Base-by-base conservation (phyloP, 2,329 filamentous ascomycete species). In the Hypoxylon sp. region DNA sequence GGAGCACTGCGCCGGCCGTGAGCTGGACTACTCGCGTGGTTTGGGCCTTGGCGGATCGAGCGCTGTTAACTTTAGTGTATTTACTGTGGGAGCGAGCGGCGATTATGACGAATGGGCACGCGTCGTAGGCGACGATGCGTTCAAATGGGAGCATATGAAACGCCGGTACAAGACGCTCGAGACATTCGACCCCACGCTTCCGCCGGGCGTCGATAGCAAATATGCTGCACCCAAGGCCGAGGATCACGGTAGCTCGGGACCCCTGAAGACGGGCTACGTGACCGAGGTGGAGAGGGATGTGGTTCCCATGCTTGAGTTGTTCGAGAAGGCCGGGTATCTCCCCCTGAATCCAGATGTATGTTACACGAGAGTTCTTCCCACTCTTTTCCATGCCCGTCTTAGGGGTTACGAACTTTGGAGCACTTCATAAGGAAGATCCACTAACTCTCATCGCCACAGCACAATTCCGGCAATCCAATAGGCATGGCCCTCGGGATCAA, bases 71-170 rank as follows among this genome's bases (percentile, higher is more conserved):
- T 88, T 88, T 63, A 82, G 83, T 14, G 83, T 85, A 13, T 90
- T 82, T 75, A 85, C 82, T 2, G 71, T 85, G 27, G 90, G 90
- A 2, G 83, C 87, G 1, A 79, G 81, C 1, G 87, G 88, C 57
- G 90, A 92, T 69, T 91, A 88, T 66, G 83, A 91, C 30, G 82
- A 87, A 59, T 91, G 89, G 88, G 88, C 88, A 0, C 78, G 81
- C 0, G 68, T 85, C 1, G 85, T 88, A 0, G 87, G 79, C 0
- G 89, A 92, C 69, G 82, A 88, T 3, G 75, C 79, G 0, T 92
- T 85, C 76, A 70, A 73, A 2, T 92, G 89, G 89, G 78, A 84
- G 1, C 79, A 82, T 48, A 85, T 88, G 30, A 82, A 86, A 63
- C 66, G 77, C 2, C 81, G 85, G 0, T 87, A 85, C 72, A 85